phyloP scores from a whole-genome alignment of 2,329 filamentous ascomycete genomes.

The Xylariaceae sp. region DNA sequence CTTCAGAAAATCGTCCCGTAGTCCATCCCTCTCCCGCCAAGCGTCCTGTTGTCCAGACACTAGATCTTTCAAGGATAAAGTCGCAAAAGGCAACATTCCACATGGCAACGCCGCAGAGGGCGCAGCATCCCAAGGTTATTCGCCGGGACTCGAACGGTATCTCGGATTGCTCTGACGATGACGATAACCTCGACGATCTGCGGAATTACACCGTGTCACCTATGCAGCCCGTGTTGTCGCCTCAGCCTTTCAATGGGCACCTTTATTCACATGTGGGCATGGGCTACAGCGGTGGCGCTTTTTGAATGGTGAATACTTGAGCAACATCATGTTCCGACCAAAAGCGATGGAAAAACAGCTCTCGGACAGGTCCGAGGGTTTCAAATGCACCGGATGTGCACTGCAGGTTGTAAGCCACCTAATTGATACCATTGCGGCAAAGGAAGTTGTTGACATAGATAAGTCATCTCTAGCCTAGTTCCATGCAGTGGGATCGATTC shows the following conservation, averaged over 20 bases:
- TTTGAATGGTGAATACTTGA: neutral
- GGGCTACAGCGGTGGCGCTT: slow-evolving; percentile 3
- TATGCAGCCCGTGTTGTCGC: neutral
- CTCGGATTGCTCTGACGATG: slow-evolving; percentile 20
- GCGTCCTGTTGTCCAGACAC: slow-evolving; percentile 1
- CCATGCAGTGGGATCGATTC: too few species aligned
- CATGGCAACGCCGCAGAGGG: neutral
- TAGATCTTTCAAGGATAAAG: too few species aligned
- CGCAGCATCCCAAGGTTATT: neutral
- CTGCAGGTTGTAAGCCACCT: too few species aligned
- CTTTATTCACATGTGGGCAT: slow-evolving; percentile 6
- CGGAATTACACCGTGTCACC: slow-evolving; percentile 20
- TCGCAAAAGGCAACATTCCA: neutral
- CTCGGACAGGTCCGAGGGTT: too few species aligned
- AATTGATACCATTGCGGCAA: too few species aligned
- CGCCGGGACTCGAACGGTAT: slow-evolving; percentile 25
- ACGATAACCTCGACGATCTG: neutral
- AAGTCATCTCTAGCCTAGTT: too few species aligned
- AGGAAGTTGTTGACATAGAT: too few species aligned
- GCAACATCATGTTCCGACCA: too few species aligned
- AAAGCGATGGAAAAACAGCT: too few species aligned
- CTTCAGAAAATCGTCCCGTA: neutral
- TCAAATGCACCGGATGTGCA: too few species aligned
- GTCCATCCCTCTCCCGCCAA: neutral
- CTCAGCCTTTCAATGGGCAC: neutral